A percentile compares a stretch with the other conserved stretches of the same genome.
Evolutionary conservation across 345 rosid species (phyloP).

Genomic region (Acer yangbiense): DNA sequence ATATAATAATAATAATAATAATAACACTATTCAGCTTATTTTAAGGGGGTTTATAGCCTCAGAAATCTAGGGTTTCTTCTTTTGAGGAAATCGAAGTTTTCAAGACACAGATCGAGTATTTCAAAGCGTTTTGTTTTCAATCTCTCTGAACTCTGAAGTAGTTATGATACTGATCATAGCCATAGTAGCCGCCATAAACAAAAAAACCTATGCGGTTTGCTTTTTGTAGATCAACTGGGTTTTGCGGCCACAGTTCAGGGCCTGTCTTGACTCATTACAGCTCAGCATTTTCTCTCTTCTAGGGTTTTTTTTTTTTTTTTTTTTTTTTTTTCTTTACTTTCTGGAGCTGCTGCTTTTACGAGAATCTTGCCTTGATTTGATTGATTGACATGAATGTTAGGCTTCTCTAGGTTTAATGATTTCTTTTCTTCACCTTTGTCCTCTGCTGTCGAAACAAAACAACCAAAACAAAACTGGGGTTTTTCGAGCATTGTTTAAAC

Average conservation of each 20-base stretch:
- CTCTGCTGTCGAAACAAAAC: conserved; percentile 25
- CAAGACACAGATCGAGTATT: conserved; percentile 37
- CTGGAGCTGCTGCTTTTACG: conserved; percentile 23
- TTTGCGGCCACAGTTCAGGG: conserved; percentile 42
- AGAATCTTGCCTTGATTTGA: not conserved
- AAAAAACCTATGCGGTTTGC: conserved; percentile 28
- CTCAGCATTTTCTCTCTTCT: not conserved
- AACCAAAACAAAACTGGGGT: not conserved
- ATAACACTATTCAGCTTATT: conserved; percentile 9
- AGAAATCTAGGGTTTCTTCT: conserved; percentile 37
- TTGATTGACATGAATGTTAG: conserved; percentile 49
- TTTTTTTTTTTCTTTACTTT: not conserved
- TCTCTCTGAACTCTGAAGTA: not conserved
- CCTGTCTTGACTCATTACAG: conserved; percentile 12
- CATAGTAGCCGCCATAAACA: conserved; percentile 40
- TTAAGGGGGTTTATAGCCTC: conserved; percentile 29
- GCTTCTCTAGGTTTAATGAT: conserved; percentile 49
- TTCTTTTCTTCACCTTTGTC: conserved; percentile 42
- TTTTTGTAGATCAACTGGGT: conserved; percentile 31
- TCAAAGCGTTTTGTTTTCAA: conserved; percentile 26
- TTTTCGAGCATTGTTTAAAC: conserved; percentile 13
- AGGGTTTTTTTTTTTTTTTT: conserved; percentile 16
- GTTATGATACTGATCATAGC: not conserved
- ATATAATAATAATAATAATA: not conserved
- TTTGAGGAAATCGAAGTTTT: conserved; percentile 30